Evolutionary conservation across 768 basidiomycete genomes (phyloP), one percentile per base, ranked within the genome.

Genomic region (Kwoniella botswanensis): DNA sequence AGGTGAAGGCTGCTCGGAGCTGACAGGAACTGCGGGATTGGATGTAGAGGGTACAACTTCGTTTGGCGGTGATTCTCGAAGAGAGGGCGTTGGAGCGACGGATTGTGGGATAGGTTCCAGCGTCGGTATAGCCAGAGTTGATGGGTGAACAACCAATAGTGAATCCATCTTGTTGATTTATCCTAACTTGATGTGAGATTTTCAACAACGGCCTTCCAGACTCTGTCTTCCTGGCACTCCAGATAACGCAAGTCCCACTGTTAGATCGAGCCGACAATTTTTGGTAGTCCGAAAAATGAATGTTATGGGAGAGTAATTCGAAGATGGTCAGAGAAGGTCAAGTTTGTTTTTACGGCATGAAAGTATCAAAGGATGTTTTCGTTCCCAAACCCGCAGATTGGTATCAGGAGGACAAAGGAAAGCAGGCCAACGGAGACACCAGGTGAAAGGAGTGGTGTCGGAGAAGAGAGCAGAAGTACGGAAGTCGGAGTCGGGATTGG

Each of bases 21-120:
- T 46, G 29, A 42, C 7, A 9, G 18, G 72, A 55, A 15, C 22
- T 15, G 13, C 46, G 70, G 58, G 58, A 24, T n/a, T 13, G 60
- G 52, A 22, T 29, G 35, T 57, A 22, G 75, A 74, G 1, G 71
- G 68, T 43, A 64, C 74, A 29, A 65, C 75, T 65, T 72, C 70
- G 12, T 29, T 43, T 2, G 72, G 63, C 54, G 69, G 50, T 29
- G 65, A 43, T 18, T 68, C 58, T 43, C 67, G 54, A 10, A 63
- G 44, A 5, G 75, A 68, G 12, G 78, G 78, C 2, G 78, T 79
- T 6, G 74, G 71, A 18, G 68, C 69, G 11, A 68, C 72, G 5
- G 78, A 79, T 22, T 76, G 75, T 5, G 78, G 78, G 15, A 79
- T 79, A 21, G 78, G 70, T 55, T 74, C 75, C 18, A 79, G 69